Conservation (phyloP, 495 filamentous ascomycete genomes). For the Hyaloscypha finlandica region DNA sequence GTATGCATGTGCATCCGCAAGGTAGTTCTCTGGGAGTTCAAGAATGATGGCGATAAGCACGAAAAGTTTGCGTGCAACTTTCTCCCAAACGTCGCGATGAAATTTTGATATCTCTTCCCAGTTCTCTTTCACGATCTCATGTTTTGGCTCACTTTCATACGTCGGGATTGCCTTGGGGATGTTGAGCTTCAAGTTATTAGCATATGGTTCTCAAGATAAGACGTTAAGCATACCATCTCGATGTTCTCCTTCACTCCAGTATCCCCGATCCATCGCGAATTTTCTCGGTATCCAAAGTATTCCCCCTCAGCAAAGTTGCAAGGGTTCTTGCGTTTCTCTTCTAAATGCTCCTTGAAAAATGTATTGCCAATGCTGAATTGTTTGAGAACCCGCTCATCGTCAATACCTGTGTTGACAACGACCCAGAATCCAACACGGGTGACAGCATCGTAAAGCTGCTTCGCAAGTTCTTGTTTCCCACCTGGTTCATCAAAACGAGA, state of each 20-base stretch:
- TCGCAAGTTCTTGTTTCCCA: constrained; percentile 53
- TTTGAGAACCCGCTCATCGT: constrained; percentile 56
- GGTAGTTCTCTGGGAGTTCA: constrained; percentile 52
- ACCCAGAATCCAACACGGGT: constrained; percentile 45
- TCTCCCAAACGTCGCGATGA: constrained; percentile 42
- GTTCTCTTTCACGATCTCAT: constrained; percentile 29
- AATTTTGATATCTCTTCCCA: constrained; percentile 47
- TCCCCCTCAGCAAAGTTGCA: constrained; percentile 48
- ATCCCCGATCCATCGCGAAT: constrained; percentile 46
- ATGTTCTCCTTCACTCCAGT: constrained; percentile 48
- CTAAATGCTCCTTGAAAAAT: constrained; percentile 53
- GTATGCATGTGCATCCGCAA: constrained; percentile 50
- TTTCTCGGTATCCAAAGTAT: constrained; percentile 49
- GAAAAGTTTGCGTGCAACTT: constrained; percentile 47
- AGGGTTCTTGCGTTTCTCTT: constrained; percentile 44
- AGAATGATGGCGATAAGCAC: constrained; percentile 51
- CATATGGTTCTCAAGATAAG: neutral
- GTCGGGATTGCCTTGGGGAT: constrained; percentile 50
- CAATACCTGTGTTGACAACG: constrained; percentile 48
- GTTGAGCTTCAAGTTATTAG: constrained; percentile 40
- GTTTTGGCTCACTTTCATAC: constrained; percentile 39
- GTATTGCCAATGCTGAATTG: constrained; percentile 60
- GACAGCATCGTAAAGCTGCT: constrained; percentile 57
- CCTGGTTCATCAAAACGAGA: constrained; percentile 52
- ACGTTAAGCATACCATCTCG: constrained; percentile 40